Evolutionary conservation across 108 stramenopile genomes (phyloP).

Genomic region (Nitzschia palea): DNA sequence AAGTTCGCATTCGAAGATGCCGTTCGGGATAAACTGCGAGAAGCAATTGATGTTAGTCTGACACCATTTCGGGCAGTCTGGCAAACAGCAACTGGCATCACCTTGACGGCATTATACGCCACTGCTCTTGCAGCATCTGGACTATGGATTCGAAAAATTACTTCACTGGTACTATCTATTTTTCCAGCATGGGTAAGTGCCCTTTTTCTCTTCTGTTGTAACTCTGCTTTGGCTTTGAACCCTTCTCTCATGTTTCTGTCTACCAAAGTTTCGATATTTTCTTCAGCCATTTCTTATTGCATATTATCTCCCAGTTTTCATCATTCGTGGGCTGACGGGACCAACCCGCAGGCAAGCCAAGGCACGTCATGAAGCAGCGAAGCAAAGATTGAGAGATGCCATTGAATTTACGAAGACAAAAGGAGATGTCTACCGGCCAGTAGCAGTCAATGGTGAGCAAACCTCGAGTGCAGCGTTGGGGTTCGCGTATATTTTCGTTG

Average conservation of each 20-base stretch:
- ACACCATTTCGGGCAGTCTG: constrained; percentile 60
- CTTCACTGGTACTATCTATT: constrained; percentile 14
- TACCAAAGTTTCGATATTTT: constrained; percentile 56
- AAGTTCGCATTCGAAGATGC: too few relatives aligned
- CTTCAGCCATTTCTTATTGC: constrained; percentile 65
- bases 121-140: constrained; percentile 26
- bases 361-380: constrained; percentile 41
- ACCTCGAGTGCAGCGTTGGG: too few relatives aligned
- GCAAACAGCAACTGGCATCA: constrained; percentile 59
- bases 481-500: not conserved
- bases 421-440: constrained; percentile 52
- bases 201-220: not conserved
- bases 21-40: constrained; percentile 35
- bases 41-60: constrained; percentile 60
- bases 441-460: constrained; percentile 50
- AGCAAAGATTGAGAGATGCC: constrained; percentile 59
- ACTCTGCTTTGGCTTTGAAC: too few relatives aligned
- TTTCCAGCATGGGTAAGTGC: constrained; percentile 34
- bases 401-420: constrained; percentile 50
- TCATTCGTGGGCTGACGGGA: constrained; percentile 27
- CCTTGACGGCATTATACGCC: constrained; percentile 45
- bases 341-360: constrained; percentile 36
- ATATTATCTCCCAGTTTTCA: constrained; percentile 65
- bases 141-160: constrained; percentile 33
- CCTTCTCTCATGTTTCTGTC: not conserved